Percentiles rank a stretch among this genome's conserved stretches.
phyloP scores from a whole-genome alignment of 768 basidiomycete species.

The Mycena kentingensis region DNA sequence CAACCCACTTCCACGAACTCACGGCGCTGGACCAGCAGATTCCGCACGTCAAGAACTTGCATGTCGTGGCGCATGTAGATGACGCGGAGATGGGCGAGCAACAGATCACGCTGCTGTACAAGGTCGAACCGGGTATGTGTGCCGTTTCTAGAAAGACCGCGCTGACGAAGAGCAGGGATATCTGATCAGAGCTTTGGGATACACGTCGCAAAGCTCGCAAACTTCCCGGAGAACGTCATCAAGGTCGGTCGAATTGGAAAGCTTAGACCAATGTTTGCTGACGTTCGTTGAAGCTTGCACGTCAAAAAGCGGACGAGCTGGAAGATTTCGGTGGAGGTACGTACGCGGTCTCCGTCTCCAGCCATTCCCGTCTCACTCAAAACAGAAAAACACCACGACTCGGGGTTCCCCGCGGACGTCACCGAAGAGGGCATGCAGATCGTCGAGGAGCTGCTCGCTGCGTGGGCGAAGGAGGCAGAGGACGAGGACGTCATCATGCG shows the following conservation, averaged over 20 bases:
- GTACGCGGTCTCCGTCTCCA: background rate
- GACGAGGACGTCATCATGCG: conserved; percentile 53
- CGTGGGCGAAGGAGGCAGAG: conserved; percentile 54
- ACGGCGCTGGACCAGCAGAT: conserved; percentile 89
- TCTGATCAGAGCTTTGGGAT: conserved; percentile 99
- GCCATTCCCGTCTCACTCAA: background rate
- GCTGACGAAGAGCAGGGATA: conserved; percentile 53
- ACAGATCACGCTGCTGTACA: conserved; percentile 92
- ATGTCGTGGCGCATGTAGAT: conserved; percentile 91
- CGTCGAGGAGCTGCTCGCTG: conserved; percentile 74
- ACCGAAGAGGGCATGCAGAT: conserved; percentile 79
- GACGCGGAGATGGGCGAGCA: conserved; percentile 66
- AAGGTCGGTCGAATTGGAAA: conserved; percentile 52
- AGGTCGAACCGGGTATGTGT: conserved; percentile 82
- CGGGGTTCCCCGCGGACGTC: conserved; percentile 57
- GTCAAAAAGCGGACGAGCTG: conserved; percentile 94
- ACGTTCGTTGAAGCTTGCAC: conserved; percentile 47
- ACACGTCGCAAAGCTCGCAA: conserved; percentile 95
- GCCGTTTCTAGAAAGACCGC: background rate
- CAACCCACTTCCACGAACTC: conserved; percentile 97
- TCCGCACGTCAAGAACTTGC: conserved; percentile 87
- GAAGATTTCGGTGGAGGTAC: conserved; percentile 75
- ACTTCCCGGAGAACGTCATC: conserved; percentile 94
- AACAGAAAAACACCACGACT: conserved; percentile 33
- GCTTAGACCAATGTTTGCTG: background rate